phyloP scores from a whole-genome alignment of 768 basidiomycete genomes.

The Cyclocybe aegerita region DNA sequence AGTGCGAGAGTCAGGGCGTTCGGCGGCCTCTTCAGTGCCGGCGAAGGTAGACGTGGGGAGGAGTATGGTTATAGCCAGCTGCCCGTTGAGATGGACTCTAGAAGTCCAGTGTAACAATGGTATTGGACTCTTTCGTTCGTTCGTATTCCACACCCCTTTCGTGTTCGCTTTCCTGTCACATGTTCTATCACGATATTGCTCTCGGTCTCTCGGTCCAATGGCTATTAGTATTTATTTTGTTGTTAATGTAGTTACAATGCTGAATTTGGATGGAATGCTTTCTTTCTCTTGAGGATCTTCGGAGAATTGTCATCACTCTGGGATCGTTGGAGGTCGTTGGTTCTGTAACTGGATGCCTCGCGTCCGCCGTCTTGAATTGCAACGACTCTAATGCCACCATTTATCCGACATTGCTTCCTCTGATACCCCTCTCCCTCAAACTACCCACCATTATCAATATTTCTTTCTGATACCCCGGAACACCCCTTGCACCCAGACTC shows the following conservation, averaged over 20 bases:
- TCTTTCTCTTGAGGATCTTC: too few species aligned
- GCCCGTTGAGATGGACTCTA: conserved; percentile 60
- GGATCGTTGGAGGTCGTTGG: too few species aligned
- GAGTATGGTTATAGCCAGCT: conserved; percentile 65
- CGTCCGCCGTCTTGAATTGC: not conserved
- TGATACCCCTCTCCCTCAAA: too few species aligned
- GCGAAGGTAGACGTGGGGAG: conserved; percentile 26
- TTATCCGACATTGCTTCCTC: too few species aligned
- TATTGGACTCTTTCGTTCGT: not conserved
- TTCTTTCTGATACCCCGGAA: not conserved
- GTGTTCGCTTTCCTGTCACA: not conserved
- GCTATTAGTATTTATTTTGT: not conserved
- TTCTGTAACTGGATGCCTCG: not conserved
- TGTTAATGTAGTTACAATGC: too few species aligned
- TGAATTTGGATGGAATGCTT: not conserved
- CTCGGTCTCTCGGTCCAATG: too few species aligned
- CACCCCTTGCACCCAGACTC: too few species aligned
- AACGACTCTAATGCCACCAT: too few species aligned
- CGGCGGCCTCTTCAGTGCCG: conserved; percentile 36
- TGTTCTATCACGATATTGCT: too few species aligned
- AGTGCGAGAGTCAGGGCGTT: conserved; percentile 40
- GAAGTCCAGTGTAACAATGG: conserved; percentile 7
- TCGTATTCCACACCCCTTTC: too few species aligned
- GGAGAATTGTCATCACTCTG: too few species aligned
- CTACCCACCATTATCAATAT: not conserved